A percentile compares a stretch with the other conserved stretches of the same genome.
Evolutionary conservation across 1,284 basidiomycete genomes (phyloP).

Genomic region (Cutaneotrichosporon cavernicola): DNA sequence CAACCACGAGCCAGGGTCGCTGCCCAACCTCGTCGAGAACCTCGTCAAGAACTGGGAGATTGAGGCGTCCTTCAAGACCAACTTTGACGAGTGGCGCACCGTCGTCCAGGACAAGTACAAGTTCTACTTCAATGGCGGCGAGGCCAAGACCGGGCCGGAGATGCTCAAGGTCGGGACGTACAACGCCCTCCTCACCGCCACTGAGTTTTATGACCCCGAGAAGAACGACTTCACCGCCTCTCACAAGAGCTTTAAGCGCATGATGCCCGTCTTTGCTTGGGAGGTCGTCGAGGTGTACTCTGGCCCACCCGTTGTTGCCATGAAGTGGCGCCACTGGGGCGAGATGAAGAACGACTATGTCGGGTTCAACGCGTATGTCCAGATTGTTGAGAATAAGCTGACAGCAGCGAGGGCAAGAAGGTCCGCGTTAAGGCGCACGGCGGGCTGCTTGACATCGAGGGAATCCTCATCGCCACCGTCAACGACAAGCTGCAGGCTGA

Average conservation of each 20-base stretch:
- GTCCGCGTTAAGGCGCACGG: slow-evolving; percentile 26
- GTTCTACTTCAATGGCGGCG: slow-evolving; percentile 21
- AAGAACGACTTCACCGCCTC: slow-evolving; percentile 19
- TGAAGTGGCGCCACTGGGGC: slow-evolving; percentile 26
- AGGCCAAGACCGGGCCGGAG: slow-evolving; percentile 13
- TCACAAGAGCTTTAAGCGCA: slow-evolving; percentile 27
- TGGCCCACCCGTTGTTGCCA: slow-evolving; percentile 21
- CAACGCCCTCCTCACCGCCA: slow-evolving; percentile 22
- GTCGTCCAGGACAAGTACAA: slow-evolving; percentile 21
- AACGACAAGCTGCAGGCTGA: slow-evolving; percentile 23
- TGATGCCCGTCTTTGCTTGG: slow-evolving; percentile 26
- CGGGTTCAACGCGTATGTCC: slow-evolving; percentile 17
- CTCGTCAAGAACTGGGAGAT: slow-evolving; percentile 30
- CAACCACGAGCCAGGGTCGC: slow-evolving; percentile 20
- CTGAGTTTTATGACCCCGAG: slow-evolving; percentile 19
- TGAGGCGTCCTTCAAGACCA: slow-evolving; percentile 27
- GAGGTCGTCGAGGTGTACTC: slow-evolving; percentile 27
- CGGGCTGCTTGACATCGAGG: slow-evolving; percentile 20
- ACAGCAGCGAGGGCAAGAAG: slow-evolving; percentile 17
- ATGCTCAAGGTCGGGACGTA: slow-evolving; percentile 24
- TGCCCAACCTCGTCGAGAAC: slow-evolving; percentile 23
- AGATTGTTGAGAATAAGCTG: background rate
- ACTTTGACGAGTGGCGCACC: slow-evolving; percentile 24
- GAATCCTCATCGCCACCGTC: slow-evolving; percentile 16
- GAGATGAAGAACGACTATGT: slow-evolving; percentile 28